Conservation (phyloP, 2,329 filamentous ascomycete genomes). For the Aspergillus puulaauensis region DNA sequence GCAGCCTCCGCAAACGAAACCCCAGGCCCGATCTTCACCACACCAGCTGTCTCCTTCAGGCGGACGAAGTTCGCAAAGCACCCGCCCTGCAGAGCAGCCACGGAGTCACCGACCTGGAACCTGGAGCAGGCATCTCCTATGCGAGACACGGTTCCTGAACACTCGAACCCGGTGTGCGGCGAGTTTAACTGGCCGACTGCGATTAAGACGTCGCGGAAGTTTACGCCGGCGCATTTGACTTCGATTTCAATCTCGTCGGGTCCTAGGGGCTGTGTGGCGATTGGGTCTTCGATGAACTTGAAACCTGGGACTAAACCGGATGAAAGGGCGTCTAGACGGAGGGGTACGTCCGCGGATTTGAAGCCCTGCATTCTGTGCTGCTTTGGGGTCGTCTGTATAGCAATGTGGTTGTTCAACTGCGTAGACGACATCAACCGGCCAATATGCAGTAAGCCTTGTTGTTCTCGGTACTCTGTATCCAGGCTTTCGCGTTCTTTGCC, state of each 20-base stretch:
- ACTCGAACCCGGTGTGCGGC: not conserved
- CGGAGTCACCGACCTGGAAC: not conserved
- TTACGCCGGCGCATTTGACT: not conserved
- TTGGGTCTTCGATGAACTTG: not conserved
- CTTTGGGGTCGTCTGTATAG: not conserved
- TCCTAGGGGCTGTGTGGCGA: not conserved
- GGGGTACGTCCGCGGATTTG: not conserved
- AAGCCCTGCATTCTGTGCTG: not conserved
- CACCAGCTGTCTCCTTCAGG: not conserved
- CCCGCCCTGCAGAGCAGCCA: not conserved
- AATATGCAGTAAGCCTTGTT: not conserved
- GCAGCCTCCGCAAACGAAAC: not conserved
- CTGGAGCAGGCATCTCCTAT: not conserved
- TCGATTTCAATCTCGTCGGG: not conserved
- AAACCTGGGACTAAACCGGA: not conserved
- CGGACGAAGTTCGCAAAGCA: not conserved
- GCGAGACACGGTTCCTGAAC: not conserved
- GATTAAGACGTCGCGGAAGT: constrained; percentile 4
- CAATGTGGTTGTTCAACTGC: not conserved
- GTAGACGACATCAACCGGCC: not conserved
- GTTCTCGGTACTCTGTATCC: not conserved
- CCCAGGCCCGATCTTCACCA: not conserved
- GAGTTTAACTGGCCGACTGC: not conserved
- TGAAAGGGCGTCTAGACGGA: not conserved
- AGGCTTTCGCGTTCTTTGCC: not conserved